These are phyloP conservation scores for Trichoderma arundinaceum DNA, from an alignment of 2,329 filamentous ascomycete species.

Conservation along the genomic window DNA sequence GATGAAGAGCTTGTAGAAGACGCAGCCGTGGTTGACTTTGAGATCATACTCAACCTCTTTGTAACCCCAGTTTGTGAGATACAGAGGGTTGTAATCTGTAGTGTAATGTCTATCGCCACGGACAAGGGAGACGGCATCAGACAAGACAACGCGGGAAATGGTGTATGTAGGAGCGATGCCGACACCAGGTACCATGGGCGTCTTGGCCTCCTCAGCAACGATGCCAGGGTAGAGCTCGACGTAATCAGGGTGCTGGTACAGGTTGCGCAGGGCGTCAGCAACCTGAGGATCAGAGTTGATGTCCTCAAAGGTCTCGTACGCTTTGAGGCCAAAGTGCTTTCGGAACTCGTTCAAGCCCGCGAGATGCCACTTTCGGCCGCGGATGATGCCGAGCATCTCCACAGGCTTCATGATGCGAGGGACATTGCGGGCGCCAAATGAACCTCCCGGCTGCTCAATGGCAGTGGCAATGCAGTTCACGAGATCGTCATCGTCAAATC, in stretches of 20 bases:
- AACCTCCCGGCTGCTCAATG: slow-evolving; percentile 79
- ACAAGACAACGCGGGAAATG: slow-evolving; percentile 76
- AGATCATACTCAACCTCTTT: slow-evolving; percentile 75
- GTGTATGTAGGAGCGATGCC: slow-evolving; percentile 79
- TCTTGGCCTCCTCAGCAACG: slow-evolving; percentile 76
- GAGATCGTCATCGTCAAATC: slow-evolving; percentile 76
- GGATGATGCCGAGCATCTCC: slow-evolving; percentile 80
- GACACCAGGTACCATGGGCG: slow-evolving; percentile 74
- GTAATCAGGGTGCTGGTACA: slow-evolving; percentile 79
- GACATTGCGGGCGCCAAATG: slow-evolving; percentile 75
- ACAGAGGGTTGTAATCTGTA: slow-evolving; percentile 73
- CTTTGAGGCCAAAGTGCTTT: slow-evolving; percentile 78
- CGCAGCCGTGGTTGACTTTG: slow-evolving; percentile 77
- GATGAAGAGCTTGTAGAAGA: slow-evolving; percentile 84
- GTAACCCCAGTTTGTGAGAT: slow-evolving; percentile 85
- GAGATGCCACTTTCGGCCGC: slow-evolving; percentile 77
- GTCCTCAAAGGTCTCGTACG: slow-evolving; percentile 78
- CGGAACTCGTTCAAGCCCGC: slow-evolving; percentile 85
- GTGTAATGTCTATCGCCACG: slow-evolving; percentile 82
- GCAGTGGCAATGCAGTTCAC: slow-evolving; percentile 70
- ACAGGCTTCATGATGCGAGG: slow-evolving; percentile 75
- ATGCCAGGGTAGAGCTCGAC: slow-evolving; percentile 83
- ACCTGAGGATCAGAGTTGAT: slow-evolving; percentile 80
- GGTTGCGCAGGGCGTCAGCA: slow-evolving; percentile 65
- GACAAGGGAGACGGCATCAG: slow-evolving; percentile 78